These are phyloP conservation scores for Fusarium sp. DNA, from an alignment of 2,329 filamentous ascomycete species.

Conservation along the genomic window DNA sequence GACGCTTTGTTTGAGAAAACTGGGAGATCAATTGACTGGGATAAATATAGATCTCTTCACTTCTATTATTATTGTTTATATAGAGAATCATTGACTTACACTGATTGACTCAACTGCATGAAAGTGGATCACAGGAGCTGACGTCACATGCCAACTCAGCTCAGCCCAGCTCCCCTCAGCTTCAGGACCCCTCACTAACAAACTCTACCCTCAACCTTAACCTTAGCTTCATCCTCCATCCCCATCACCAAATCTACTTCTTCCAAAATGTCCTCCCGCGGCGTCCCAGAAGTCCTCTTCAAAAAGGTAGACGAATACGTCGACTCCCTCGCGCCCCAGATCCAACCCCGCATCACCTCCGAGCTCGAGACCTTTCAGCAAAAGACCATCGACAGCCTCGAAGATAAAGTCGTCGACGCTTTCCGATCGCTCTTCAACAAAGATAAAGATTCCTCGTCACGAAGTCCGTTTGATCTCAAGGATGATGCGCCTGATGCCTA, in stretches of 20 bases:
- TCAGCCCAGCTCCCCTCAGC: conserved; percentile 12
- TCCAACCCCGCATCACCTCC: conserved; percentile 54
- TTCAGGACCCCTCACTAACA: neutral
- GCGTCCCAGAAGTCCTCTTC: conserved; percentile 54
- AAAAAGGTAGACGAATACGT: conserved; percentile 56
- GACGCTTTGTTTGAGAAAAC: neutral
- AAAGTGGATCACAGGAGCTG: conserved; percentile 9
- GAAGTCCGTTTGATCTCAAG: conserved; percentile 42
- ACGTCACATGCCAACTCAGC: conserved; percentile 24
- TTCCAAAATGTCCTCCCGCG: conserved; percentile 46
- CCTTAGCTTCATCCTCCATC: neutral
- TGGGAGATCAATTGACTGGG: neutral
- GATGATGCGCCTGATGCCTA: conserved; percentile 51
- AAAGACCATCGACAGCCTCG: conserved; percentile 56
- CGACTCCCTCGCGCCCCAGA: conserved; percentile 56
- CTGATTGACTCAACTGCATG: neutral
- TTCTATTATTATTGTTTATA: neutral
- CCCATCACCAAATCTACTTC: neutral
- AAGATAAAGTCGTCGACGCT: conserved; percentile 54
- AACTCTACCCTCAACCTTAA: neutral
- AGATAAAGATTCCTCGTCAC: conserved; percentile 35
- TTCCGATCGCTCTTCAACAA: conserved; percentile 55
- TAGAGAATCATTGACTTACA: neutral
- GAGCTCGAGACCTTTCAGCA: conserved; percentile 55
- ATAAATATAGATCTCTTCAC: neutral